Base-by-base conservation (phyloP, 768 basidiomycete species). In the Mycena floridula region DNA sequence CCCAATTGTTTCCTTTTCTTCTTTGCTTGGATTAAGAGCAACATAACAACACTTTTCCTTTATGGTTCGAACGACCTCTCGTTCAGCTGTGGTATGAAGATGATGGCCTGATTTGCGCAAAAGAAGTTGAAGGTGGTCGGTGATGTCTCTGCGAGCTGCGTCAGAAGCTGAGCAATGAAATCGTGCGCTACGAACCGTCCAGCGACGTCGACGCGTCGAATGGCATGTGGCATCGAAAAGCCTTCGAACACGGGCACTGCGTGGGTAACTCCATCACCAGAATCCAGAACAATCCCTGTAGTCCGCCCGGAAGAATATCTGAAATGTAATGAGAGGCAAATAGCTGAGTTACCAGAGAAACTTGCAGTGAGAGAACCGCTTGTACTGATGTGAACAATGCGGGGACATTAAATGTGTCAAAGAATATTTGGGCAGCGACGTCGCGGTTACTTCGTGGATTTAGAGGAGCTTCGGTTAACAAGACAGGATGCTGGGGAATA, bases 361-460 rank as follows among this genome's bases (percentile, higher is more conserved):
- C 88, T 61, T 59, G 97, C 93, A 99, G 68, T 50, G 93, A 92
- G 40, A 99, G 70, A 16, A 99, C 95, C 18, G 96, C 96, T 66
- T 99, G 96, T 3, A 99, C 91, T 35, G 92, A 94, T 27, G 86
- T 93, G 67, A 91, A 97, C 45, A 99, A 69, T 4, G 96, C 96
- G 24, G 96, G 96, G 24, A 97, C 96, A 61, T 99, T 99, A 79
- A 98, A 99, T 11, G 96, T 98, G 60, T 99, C 96, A 63, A 98
- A 99, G 69, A 99, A 95, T 66, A 98, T 96, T 67, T 97, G 94
- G 7, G 96, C 95, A 12, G 94, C 93, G 35, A 92, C 78, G 63
- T 98, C 96, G 50, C 96, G 82, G 67, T 99, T 98, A 60, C 82
- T 85, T 57, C 94, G 81, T 48, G 96, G 96, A 64, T 99, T 99